Percentiles rank a stretch among this genome's conserved stretches.
Conservation (phyloP, 441 rosid genomes). For the Erysimum cheiri region DNA sequence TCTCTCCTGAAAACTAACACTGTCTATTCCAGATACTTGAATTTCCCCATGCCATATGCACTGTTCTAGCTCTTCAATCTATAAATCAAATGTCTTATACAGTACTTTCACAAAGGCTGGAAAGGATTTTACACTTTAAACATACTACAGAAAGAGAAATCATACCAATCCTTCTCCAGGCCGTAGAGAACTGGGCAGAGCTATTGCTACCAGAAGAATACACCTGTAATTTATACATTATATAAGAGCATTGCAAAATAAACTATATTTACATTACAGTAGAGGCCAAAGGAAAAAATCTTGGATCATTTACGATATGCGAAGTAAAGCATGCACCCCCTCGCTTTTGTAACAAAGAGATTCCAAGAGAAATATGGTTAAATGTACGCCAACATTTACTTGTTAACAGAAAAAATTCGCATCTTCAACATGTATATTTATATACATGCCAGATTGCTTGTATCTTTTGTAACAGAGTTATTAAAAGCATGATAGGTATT, state of each 20-base stretch:
- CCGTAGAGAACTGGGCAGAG: slow-evolving; percentile 62
- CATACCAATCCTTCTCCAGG: slow-evolving; percentile 81
- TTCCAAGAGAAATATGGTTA: slow-evolving; percentile 16
- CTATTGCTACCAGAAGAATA: slow-evolving; percentile 78
- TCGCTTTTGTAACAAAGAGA: slow-evolving; percentile 5
- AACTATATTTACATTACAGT: background rate
- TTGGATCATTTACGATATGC: slow-evolving; percentile 1
- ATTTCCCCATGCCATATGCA: slow-evolving; percentile 13
- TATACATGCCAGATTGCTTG: background rate
- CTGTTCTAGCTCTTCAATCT: slow-evolving; percentile 26
- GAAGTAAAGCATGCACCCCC: slow-evolving; percentile 18
- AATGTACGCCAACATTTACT: slow-evolving; percentile 12
- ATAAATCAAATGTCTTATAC: slow-evolving; percentile 6
- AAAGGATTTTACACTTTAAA: slow-evolving; percentile 8
- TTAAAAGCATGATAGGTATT: slow-evolving; percentile 14
- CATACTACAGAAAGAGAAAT: slow-evolving; percentile 19
- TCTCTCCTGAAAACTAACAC: slow-evolving; percentile 24
- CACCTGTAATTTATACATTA: slow-evolving; percentile 15
- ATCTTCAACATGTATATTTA: slow-evolving; percentile 10
- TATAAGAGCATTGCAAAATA: slow-evolving; percentile 1
- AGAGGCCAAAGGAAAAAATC: slow-evolving; percentile 8
- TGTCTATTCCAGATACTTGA: slow-evolving; percentile 21
- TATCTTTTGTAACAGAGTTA: slow-evolving; percentile 1
- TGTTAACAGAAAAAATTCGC: background rate
- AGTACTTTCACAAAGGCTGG: slow-evolving; percentile 16